Base-by-base conservation (phyloP, 768 basidiomycete genomes). In the Collybia sp. region DNA sequence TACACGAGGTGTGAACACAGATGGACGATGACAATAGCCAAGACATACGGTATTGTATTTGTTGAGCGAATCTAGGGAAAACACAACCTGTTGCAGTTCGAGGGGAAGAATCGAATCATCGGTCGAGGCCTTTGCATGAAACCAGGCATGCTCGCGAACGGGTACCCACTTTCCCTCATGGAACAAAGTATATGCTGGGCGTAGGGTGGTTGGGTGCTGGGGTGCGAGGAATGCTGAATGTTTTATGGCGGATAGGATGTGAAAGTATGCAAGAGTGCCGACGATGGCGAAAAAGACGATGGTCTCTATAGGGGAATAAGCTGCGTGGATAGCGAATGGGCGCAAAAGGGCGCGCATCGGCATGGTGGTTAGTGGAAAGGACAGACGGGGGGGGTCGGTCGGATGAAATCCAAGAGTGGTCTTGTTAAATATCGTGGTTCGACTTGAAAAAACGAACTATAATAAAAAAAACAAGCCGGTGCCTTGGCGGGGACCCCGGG, bases 181-280 rank as follows among this genome's bases (percentile, higher is more conserved):
- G 31, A 78, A 71, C 1, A 79, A 58, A 0, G 78, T 79, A 59
- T 85, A 72, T 2, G 82, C 66, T 0, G 89, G 73, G 2, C 75
- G 69, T 18, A 83, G 68, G 0, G 70, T 58, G 1, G 75, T 62
- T 0, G 76, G 72, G 4, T 73, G 51, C 12, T 73, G 58, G 0
- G 85, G 72, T 1, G 81, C 80, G 45, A 93, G 77, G 65, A 93
- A 85, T 17, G 88, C 76, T 0, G 88, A 91, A 57, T 93, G 83
- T 57, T 94, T 93, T 59, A 98, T 88, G 43, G 88, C 88, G 46
- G 80, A 80, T 49, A 99, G 79, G 54, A 96, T 76, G 58, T 95
- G 93, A 64, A 98, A 96, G 66, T 98, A 98, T 40, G 91, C 88
- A 43, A 98, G 78, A 1, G 96, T 98, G 16, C 88, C 87, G 49